Conservation (phyloP, 495 filamentous ascomycete genomes). For the Trichoderma virens region DNA sequence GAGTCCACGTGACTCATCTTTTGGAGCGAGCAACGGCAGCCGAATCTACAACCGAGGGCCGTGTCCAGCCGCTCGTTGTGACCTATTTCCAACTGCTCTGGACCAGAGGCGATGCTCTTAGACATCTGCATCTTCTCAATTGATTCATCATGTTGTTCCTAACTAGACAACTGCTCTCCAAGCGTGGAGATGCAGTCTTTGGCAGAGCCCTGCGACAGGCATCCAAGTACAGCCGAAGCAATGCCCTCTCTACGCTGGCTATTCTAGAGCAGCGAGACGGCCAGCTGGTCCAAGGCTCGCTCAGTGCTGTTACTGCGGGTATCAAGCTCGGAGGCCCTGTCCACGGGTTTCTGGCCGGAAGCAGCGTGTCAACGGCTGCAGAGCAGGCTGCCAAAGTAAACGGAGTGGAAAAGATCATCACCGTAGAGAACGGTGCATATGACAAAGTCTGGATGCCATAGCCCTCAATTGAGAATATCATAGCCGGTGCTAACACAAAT, state of each 20-base stretch:
- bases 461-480: neutral
- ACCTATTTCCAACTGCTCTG: neutral
- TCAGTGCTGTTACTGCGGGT: constrained; percentile 81
- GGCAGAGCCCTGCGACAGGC: neutral
- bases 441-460: constrained; percentile 58
- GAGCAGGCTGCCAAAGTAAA: constrained; percentile 82
- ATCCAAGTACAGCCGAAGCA: neutral
- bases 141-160: neutral
- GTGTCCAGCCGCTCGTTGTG: neutral
- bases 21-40: neutral
- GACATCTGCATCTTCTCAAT: neutral
- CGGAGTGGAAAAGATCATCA: constrained; percentile 84
- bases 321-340: constrained; percentile 77
- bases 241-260: constrained; percentile 74
- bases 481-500: neutral
- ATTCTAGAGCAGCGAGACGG: constrained; percentile 91
- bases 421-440: constrained; percentile 80
- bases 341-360: constrained; percentile 83
- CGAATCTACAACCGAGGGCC: constrained; percentile 7
- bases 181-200: neutral
- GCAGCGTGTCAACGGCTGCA: constrained; percentile 68
- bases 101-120: neutral
- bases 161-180: neutral
- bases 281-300: constrained; percentile 70
- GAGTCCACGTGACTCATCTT: constrained; percentile 2